Evolutionary conservation across 192 early-diverging fungal genomes (phyloP), one percentile per base, ranked within the genome.

Genomic region (Lunasporangiospora selenospora): DNA sequence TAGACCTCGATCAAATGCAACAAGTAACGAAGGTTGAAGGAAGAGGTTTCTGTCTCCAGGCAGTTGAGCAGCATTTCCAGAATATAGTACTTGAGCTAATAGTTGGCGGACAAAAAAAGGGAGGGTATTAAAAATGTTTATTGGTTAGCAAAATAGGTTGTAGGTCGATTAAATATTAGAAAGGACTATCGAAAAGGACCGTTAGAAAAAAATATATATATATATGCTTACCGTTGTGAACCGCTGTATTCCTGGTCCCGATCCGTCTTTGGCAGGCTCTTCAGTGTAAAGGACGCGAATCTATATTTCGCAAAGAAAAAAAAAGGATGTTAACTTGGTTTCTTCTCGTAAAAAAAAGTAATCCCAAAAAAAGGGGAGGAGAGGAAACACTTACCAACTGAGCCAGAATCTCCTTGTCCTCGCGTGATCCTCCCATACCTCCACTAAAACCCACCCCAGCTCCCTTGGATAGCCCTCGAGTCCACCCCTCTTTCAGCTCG

Each of bases 1-100:
- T 91, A 93, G 31, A 87, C 87, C 24, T 81, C 79, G 43, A 93
- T 81, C 3, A 93, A 49, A 49, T 91, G 85, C 10, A 93, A 75
- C 15, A 90, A 32, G 43, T 85, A 87, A 32, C 88, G 76, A 44
- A 84, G 49, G 60, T 94, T 94, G 52, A 80, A 77, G 0, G 89
- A 80, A 1, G 77, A 81, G 0, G 77, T 78, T 47, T 94, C 92
- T 8, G 86, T 80, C 36, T 79, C 70, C 10, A 92, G 77, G 5
- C 90, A 89, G 29, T 64, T 81, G 11, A 91, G 51, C 1, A 94
- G 81, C 40, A 93, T 59, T 40, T 90, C 88, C 27, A 89, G 62
- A 32, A 90, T 80, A 41, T 88, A 83, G 31, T 82, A 84, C 53
- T 92, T 92, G 1, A 93, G 71, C 77, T 89, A 33, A n/a, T 30